phyloP scores from a whole-genome alignment of 768 basidiomycete genomes.

The Kwoniella shandongensis region DNA sequence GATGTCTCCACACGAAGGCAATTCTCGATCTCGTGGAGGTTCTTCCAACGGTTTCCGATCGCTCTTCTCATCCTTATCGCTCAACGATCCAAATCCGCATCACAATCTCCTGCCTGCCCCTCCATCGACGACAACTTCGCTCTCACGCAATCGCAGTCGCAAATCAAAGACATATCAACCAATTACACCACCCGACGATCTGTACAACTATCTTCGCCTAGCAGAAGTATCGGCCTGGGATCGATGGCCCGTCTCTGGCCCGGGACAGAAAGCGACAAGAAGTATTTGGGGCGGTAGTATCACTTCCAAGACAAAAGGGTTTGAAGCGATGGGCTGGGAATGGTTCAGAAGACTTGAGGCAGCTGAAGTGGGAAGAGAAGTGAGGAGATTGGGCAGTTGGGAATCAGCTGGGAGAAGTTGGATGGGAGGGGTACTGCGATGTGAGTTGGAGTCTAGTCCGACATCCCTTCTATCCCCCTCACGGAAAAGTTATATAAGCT shows the following conservation, averaged over 20 bases:
- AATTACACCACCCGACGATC: constrained; percentile 28
- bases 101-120: too few relatives aligned
- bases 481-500: too few relatives aligned
- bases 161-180: neutral
- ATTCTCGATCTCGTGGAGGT: neutral
- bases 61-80: constrained; percentile 26
- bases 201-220: constrained; percentile 23
- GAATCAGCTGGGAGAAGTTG: constrained; percentile 24
- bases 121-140: too few relatives aligned
- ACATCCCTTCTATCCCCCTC: too few relatives aligned
- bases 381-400: constrained; percentile 29
- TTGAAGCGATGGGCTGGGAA: constrained; percentile 41
- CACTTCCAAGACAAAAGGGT: constrained; percentile 23
- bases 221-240: constrained; percentile 27
- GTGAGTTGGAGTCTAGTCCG: too few relatives aligned
- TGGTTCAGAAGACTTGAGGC: constrained; percentile 32
- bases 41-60: constrained; percentile 15
- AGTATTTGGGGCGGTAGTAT: constrained; percentile 20
- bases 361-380: constrained; percentile 23
- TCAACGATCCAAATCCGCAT: neutral
- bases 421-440: constrained; percentile 35
- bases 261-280: neutral
- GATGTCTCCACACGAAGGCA: neutral
- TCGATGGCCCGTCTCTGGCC: constrained; percentile 20
- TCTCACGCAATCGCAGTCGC: too few relatives aligned